Conservation (phyloP, 2,329 filamentous ascomycete genomes). For the Penicillium sp. region DNA sequence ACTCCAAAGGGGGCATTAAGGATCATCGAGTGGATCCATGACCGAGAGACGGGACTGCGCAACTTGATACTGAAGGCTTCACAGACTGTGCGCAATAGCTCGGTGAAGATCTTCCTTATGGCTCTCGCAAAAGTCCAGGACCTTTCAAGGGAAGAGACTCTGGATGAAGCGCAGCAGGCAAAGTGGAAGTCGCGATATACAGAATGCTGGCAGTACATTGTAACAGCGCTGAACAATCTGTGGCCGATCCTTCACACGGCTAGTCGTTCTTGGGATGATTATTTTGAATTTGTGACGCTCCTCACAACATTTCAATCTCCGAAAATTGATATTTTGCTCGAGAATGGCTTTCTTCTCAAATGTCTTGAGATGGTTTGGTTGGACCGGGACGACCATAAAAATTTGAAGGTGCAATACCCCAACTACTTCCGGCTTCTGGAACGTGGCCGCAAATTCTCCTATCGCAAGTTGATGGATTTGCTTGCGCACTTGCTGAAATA, state of each 20-base stretch:
- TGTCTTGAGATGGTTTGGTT: constrained; percentile 59
- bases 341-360: constrained; percentile 57
- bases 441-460: constrained; percentile 45
- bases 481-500: constrained; percentile 35
- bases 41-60: constrained; percentile 56
- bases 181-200: constrained; percentile 26
- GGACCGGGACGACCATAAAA: constrained; percentile 49
- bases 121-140: constrained; percentile 53
- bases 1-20: constrained; percentile 56
- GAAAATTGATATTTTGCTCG: constrained; percentile 58
- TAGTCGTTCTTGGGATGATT: constrained; percentile 69
- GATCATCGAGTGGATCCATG: constrained; percentile 59
- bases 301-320: constrained; percentile 60
- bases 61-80: constrained; percentile 62
- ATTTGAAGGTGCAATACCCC: constrained; percentile 53
- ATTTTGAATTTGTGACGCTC: constrained; percentile 66
- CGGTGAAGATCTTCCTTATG: constrained; percentile 49
- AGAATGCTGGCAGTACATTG: constrained; percentile 27
- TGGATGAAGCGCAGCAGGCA: constrained; percentile 23
- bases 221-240: constrained; percentile 52
- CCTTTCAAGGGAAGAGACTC: constrained; percentile 21
- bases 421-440: constrained; percentile 40
- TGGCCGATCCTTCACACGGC: constrained; percentile 61
- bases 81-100: constrained; percentile 55
- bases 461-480: constrained; percentile 40